phyloP scores from a whole-genome alignment of 2,329 filamentous ascomycete genomes.

The Aspergillus thermomutatus region DNA sequence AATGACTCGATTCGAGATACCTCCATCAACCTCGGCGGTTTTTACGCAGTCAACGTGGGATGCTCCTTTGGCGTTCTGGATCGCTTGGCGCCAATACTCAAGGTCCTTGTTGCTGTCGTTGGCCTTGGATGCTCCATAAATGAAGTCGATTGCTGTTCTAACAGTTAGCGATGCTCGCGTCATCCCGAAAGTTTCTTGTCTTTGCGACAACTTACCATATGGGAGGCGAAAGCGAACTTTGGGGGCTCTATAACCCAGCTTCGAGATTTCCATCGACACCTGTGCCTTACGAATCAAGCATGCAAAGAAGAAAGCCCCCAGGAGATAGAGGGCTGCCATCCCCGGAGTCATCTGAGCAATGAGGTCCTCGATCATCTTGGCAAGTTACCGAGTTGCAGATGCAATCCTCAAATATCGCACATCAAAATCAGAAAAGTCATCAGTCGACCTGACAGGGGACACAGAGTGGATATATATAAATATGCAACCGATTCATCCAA shows the following conservation, averaged over 20 bases:
- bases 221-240: conserved; percentile 33
- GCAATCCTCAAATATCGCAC: neutral
- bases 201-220: conserved; percentile 26
- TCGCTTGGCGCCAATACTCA: conserved; percentile 57
- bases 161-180: conserved; percentile 6
- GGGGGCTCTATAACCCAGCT: conserved; percentile 36
- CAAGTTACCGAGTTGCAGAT: neutral
- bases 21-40: conserved; percentile 29
- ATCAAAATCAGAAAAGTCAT: neutral
- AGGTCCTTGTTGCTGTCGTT: conserved; percentile 55
- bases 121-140: conserved; percentile 55
- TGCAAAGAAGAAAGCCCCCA: conserved; percentile 39
- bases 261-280: conserved; percentile 26
- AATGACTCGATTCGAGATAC: conserved; percentile 52
- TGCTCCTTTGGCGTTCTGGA: conserved; percentile 39
- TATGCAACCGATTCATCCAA: neutral
- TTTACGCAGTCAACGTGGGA: conserved; percentile 22
- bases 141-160: conserved; percentile 61
- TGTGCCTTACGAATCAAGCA: conserved; percentile 28
- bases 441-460: neutral
- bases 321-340: conserved; percentile 36
- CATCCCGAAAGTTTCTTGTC: neutral
- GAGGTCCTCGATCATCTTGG: conserved; percentile 48
- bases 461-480: neutral
- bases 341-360: conserved; percentile 46